Evolutionary conservation across 1,284 basidiomycete genomes (phyloP), one percentile per base, ranked within the genome.

Genomic region (Salmacisia buchloeana): DNA sequence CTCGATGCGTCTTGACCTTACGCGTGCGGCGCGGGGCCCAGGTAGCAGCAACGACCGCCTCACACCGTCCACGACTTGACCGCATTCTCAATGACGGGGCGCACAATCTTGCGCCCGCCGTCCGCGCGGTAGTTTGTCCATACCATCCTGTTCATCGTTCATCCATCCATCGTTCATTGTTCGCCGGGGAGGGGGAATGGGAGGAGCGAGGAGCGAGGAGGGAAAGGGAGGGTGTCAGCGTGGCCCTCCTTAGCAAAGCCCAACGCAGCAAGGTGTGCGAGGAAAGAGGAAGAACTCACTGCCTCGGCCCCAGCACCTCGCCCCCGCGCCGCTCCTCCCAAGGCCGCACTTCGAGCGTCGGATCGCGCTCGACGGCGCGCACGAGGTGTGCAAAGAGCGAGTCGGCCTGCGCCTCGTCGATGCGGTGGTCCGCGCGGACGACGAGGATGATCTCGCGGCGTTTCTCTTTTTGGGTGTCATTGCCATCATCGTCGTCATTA

Each of bases 21-120:
- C n/a, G n/a, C n/a, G n/a, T n/a, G n/a, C n/a, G n/a, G n/a, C n/a
- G n/a, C n/a, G n/a, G n/a, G n/a, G n/a, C n/a, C n/a, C n/a, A n/a
- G n/a, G n/a, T n/a, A n/a, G n/a, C n/a, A n/a, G n/a, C n/a, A n/a
- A n/a, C n/a, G n/a, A n/a, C n/a, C n/a, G n/a, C n/a, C n/a, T 54
- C 29, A 61, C 60, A 61, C 33, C 23, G 18, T 33, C 72, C 74
- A 74, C 13, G 49, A 59, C n/a, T 62, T 60, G 25, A 74, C 69
- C 12, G 74, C 74, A 6, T 65, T 60, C 58, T 74, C 74, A n/a
- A 76, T 68, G 59, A 74, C 69, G 21, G 74, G 74, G 1, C 74
- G 60, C 4, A 76, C 66, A 15, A 76, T 59, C 58, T 76, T 76
- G 15, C 74, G 58, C 0, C 74, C 74, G 2, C 72, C 74, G 35